These are phyloP conservation scores for Ophidiomyces ophidiicola DNA, from an alignment of 2,329 filamentous ascomycete species.

Conservation along the genomic window DNA sequence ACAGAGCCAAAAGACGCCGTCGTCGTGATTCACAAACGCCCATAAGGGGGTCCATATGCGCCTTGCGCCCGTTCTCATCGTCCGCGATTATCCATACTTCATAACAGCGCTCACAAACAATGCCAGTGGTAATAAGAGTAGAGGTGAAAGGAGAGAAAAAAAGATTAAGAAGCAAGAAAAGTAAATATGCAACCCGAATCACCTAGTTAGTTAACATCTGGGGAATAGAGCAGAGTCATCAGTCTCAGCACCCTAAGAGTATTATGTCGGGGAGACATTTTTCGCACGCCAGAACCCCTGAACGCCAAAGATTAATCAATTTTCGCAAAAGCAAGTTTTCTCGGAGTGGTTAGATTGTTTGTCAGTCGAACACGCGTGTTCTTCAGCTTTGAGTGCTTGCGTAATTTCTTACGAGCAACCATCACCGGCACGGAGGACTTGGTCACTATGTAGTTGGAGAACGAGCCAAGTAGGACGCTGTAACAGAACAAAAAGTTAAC, in stretches of 20 bases:
- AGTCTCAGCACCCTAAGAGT: neutral
- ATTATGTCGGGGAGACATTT: neutral
- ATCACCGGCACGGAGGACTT: constrained; percentile 96
- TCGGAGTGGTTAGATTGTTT: constrained; percentile 67
- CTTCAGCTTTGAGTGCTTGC: constrained; percentile 75
- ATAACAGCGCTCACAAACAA: too few species aligned
- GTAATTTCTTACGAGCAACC: constrained; percentile 82
- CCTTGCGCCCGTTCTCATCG: too few species aligned
- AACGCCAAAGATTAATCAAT: constrained; percentile 49
- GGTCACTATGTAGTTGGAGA: constrained; percentile 93
- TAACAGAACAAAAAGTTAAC: constrained; percentile 2
- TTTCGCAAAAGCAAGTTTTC: constrained; percentile 58
- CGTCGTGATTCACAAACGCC: too few species aligned
- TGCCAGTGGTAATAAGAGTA: too few species aligned
- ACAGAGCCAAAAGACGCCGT: too few species aligned
- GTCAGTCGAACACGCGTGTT: constrained; percentile 58
- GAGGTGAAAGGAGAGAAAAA: too few species aligned
- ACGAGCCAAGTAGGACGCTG: constrained; percentile 86
- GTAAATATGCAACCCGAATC: too few species aligned
- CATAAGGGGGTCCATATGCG: too few species aligned
- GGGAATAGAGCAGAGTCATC: neutral
- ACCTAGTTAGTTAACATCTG: too few species aligned
- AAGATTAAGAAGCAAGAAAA: too few species aligned
- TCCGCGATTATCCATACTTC: too few species aligned
- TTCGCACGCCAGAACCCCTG: neutral